Percentiles rank a stretch among this genome's conserved stretches.
These are phyloP conservation scores for Dictyophora rubrovolvata DNA, from an alignment of 768 basidiomycete genomes.

Conservation along the genomic window DNA sequence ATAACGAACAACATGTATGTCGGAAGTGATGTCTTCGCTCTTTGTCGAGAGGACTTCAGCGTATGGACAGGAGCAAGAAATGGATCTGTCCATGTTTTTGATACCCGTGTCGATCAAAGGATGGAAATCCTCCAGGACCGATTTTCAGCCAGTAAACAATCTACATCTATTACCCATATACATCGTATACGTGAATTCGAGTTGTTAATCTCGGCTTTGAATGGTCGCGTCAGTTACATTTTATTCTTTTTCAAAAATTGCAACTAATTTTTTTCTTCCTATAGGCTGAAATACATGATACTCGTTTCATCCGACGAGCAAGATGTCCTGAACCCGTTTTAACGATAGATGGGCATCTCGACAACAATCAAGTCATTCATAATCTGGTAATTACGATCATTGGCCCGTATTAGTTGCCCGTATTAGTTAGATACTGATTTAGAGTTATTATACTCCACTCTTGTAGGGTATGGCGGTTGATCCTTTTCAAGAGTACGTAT, in stretches of 20 bases:
- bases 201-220: slow-evolving; percentile 47
- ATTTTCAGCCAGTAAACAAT: slow-evolving; percentile 19
- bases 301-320: slow-evolving; percentile 38
- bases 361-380: slow-evolving; percentile 37
- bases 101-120: slow-evolving; percentile 35
- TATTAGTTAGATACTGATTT: slow-evolving; percentile 2
- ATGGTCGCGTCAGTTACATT: slow-evolving; percentile 42
- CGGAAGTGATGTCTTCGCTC: slow-evolving; percentile 52
- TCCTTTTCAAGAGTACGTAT: slow-evolving; percentile 45
- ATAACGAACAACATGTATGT: slow-evolving; percentile 36
- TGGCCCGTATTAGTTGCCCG: not conserved
- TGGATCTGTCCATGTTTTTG: slow-evolving; percentile 48
- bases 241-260: not conserved
- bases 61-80: slow-evolving; percentile 53
- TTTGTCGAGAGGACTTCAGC: slow-evolving; percentile 42
- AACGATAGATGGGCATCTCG: slow-evolving; percentile 42
- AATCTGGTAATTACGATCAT: slow-evolving; percentile 35
- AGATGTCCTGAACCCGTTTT: slow-evolving; percentile 30
- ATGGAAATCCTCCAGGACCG: slow-evolving; percentile 31
- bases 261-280: not conserved
- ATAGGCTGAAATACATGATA: slow-evolving; percentile 53
- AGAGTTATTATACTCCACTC: not conserved
- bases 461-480: slow-evolving; percentile 53
- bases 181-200: slow-evolving; percentile 38
- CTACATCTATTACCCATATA: slow-evolving; percentile 46